A percentile compares a stretch with the other conserved stretches of the same genome.
These are phyloP conservation scores for Tuber microsphaerosporum DNA, from an alignment of 495 filamentous ascomycete genomes.

Conservation along the genomic window DNA sequence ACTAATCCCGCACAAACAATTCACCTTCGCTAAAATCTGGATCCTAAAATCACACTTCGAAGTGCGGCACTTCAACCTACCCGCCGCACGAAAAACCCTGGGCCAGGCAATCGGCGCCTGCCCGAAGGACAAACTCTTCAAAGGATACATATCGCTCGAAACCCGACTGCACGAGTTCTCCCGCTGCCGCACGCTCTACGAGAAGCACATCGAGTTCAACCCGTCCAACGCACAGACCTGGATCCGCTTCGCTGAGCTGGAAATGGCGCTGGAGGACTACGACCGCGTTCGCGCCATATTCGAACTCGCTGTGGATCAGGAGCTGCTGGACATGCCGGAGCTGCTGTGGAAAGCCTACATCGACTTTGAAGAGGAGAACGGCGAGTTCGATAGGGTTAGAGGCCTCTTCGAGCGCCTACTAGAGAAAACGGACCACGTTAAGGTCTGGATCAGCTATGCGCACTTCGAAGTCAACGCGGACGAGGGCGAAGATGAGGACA, in stretches of 20 bases:
- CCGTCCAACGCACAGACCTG: conserved; percentile 81
- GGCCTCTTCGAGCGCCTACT: conserved; percentile 85
- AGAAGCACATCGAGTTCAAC: conserved; percentile 89
- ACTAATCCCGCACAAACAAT: conserved; percentile 88
- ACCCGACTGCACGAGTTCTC: conserved; percentile 85
- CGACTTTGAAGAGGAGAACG: conserved; percentile 92
- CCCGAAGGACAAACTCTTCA: conserved; percentile 91
- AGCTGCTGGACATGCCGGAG: conserved; percentile 92
- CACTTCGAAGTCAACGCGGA: conserved; percentile 90
- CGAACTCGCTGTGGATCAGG: conserved; percentile 78
- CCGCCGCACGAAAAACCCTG: conserved; percentile 73
- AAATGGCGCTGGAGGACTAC: conserved; percentile 79
- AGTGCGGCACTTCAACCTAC: conserved; percentile 73
- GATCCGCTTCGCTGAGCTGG: conserved; percentile 90
- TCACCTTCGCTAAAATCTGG: conserved; percentile 97
- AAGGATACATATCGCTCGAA: conserved; percentile 86
- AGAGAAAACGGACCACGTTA: conserved; percentile 90
- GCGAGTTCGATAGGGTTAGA: conserved; percentile 74
- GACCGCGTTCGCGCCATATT: conserved; percentile 85
- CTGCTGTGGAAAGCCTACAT: conserved; percentile 95
- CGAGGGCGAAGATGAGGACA: conserved; percentile 58
- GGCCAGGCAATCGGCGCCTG: conserved; percentile 88
- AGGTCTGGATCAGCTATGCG: conserved; percentile 97
- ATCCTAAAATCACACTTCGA: conserved; percentile 88
- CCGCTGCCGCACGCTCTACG: conserved; percentile 81